Evolutionary conservation across 768 basidiomycete species (phyloP).

Genomic region (Pleurotus sapidus): DNA sequence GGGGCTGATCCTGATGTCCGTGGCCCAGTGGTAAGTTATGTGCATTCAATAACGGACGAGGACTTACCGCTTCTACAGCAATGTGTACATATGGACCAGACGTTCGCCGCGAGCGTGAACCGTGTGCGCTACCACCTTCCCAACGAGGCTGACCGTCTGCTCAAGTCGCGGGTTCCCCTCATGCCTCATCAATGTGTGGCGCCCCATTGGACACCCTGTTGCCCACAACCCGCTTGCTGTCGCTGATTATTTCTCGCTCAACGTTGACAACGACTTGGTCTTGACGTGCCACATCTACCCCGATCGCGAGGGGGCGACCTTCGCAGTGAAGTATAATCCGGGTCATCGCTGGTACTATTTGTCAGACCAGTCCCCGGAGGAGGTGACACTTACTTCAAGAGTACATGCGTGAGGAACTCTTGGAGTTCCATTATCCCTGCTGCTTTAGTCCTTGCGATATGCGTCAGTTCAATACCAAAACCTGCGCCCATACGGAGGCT

Average conservation of each 20-base stretch:
- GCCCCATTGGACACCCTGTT: constrained; percentile 36
- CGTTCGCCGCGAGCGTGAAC: constrained; percentile 26
- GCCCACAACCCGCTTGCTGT: constrained; percentile 36
- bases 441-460: too few relatives aligned
- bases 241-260: constrained; percentile 38
- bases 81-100: constrained; percentile 39
- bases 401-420: too few relatives aligned
- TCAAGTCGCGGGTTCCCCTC: constrained; percentile 38
- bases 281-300: constrained; percentile 29
- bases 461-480: too few relatives aligned
- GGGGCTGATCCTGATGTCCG: too few relatives aligned
- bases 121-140: constrained; percentile 38
- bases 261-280: constrained; percentile 27
- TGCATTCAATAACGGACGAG: too few relatives aligned
- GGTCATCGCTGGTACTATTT: too few relatives aligned
- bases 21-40: too few relatives aligned
- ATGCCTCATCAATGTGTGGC: constrained; percentile 48
- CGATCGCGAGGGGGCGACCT: constrained; percentile 35
- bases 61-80: constrained; percentile 3
- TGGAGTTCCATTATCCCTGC: too few relatives aligned
- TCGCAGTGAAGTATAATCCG: constrained; percentile 26
- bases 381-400: too few relatives aligned
- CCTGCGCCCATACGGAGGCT: too few relatives aligned
- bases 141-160: constrained; percentile 29
- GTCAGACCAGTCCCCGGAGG: too few relatives aligned